phyloP scores from a whole-genome alignment of 805 yeast species.

The Saccharomycopsis guyanensis region DNA sequence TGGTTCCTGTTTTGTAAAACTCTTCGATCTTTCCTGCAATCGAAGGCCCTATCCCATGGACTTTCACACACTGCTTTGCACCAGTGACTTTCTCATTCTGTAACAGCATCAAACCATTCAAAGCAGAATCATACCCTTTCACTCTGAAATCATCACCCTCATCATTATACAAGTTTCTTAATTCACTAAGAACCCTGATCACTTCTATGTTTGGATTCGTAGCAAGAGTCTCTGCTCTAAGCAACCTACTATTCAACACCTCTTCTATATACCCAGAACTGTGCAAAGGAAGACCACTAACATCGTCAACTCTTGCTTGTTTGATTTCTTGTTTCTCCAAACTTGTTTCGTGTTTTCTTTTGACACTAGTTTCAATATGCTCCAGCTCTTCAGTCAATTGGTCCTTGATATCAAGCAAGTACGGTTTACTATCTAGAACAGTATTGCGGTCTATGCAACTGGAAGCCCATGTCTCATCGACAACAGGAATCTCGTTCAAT shows the following conservation, averaged over 20 bases:
- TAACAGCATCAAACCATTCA: constrained; percentile 30
- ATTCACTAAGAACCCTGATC: constrained; percentile 9
- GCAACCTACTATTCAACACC: constrained; percentile 11
- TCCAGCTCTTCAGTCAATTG: constrained; percentile 2
- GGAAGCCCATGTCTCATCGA: constrained; percentile 15
- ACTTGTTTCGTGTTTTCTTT: neutral
- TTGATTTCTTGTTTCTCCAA: neutral
- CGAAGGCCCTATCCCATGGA: constrained; percentile 35
- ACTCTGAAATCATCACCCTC: constrained; percentile 33
- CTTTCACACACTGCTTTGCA: constrained; percentile 31
- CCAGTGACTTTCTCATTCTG: constrained; percentile 27
- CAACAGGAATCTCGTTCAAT: constrained; percentile 5
- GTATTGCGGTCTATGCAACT: constrained; percentile 8
- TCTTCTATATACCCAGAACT: neutral
- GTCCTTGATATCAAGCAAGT: neutral
- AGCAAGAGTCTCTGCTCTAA: neutral
- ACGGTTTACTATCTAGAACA: constrained; percentile 5
- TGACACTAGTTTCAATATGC: neutral
- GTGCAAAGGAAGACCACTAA: neutral
- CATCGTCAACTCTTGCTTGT: neutral
- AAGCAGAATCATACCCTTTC: constrained; percentile 38
- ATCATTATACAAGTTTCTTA: constrained; percentile 23
- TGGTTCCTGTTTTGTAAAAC: constrained; percentile 32
- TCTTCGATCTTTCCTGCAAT: constrained; percentile 41
- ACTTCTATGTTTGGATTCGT: constrained; percentile 17